These are phyloP conservation scores for Candida sonorensis DNA, from an alignment of 805 yeast genomes.

Conservation along the genomic window DNA sequence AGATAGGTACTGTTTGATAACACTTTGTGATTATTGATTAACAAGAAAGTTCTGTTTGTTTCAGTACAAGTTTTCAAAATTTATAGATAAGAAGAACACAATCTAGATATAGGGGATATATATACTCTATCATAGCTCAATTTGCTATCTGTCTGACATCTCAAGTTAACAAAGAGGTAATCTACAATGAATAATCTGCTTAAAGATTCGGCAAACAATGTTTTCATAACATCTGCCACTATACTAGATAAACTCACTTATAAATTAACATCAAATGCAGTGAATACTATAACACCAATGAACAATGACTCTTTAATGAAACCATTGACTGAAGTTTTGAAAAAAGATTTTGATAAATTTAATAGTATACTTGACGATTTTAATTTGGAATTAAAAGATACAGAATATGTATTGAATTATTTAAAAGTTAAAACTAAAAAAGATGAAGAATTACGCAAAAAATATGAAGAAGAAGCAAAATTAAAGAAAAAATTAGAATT, in stretches of 20 bases:
- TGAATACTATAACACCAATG: conserved; percentile 21
- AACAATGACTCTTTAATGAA: conserved; percentile 22
- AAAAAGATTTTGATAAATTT: conserved; percentile 21
- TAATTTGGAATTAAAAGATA: conserved; percentile 21
- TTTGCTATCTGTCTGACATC: no score
- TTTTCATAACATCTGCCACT: conserved; percentile 27
- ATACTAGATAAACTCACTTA: conserved; percentile 26
- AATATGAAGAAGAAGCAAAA: conserved; percentile 17
- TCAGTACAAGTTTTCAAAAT: no score
- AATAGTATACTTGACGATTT: conserved; percentile 24
- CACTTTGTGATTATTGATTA: no score
- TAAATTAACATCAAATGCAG: conserved; percentile 18
- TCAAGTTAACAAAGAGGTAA: no score
- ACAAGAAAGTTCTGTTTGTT: no score
- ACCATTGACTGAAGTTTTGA: conserved; percentile 19
- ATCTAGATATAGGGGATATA: no score
- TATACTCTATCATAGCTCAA: no score
- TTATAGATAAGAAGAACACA: no score
- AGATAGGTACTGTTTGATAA: no score
- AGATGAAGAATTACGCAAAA: conserved; percentile 18
- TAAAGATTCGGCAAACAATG: conserved; percentile 26
- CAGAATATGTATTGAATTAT: conserved; percentile 21
- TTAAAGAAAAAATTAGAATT: conserved; percentile 16
- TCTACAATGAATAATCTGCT: conserved; percentile 19
- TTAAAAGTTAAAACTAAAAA: conserved; percentile 22